A percentile compares a stretch with the other conserved stretches of the same genome.
phyloP scores from a whole-genome alignment of 2,329 filamentous ascomycete species.

The Cladosporium sp. region DNA sequence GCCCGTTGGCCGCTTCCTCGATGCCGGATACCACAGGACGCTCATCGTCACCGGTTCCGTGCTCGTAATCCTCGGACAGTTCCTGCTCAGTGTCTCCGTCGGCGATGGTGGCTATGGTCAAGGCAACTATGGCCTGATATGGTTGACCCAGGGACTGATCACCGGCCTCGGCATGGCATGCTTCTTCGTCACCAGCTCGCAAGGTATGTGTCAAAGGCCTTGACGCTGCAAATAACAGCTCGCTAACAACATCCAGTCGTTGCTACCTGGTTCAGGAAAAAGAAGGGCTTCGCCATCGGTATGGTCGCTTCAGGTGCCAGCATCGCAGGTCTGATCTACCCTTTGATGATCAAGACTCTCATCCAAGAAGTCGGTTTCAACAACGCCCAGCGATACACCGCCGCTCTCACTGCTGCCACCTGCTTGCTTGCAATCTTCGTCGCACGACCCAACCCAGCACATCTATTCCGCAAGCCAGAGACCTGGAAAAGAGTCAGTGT shows the following conservation, averaged over 20 bases:
- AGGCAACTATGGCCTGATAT: constrained; percentile 46
- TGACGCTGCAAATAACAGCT: not conserved
- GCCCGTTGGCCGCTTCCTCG: constrained; percentile 50
- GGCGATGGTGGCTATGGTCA: constrained; percentile 38
- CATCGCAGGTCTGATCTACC: constrained; percentile 45
- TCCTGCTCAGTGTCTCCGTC: constrained; percentile 43
- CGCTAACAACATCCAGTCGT: constrained; percentile 41
- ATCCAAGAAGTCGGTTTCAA: constrained; percentile 48
- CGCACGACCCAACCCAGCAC: constrained; percentile 46
- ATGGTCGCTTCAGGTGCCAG: constrained; percentile 54
- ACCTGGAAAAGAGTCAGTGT: constrained; percentile 41
- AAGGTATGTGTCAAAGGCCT: constrained; percentile 39
- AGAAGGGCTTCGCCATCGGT: constrained; percentile 50
- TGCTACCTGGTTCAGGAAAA: constrained; percentile 51
- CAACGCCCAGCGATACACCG: constrained; percentile 45
- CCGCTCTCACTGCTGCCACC: constrained; percentile 43
- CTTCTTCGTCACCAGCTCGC: constrained; percentile 53
- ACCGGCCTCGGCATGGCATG: constrained; percentile 53
- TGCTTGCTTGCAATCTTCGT: constrained; percentile 45
- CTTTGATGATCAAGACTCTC: constrained; percentile 48
- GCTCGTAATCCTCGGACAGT: constrained; percentile 46
- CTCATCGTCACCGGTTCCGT: constrained; percentile 46
- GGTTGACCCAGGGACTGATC: constrained; percentile 50
- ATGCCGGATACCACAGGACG: constrained; percentile 46
- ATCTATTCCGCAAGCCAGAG: constrained; percentile 41